Conservation (phyloP, 2,329 filamentous ascomycete genomes). For the Alternaria postmessia region DNA sequence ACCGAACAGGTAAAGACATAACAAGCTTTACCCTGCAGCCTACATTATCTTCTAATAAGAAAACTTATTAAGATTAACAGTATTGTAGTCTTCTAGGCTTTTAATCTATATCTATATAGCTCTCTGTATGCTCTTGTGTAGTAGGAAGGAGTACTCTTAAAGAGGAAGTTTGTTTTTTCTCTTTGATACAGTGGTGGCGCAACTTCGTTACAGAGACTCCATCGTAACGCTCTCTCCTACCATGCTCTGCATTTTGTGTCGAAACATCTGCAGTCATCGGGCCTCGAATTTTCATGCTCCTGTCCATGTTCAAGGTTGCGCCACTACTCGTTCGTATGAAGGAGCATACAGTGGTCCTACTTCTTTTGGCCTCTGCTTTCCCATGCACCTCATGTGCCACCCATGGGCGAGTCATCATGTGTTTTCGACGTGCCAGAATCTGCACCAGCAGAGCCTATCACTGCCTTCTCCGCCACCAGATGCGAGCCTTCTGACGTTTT, state of each 20-base stretch:
- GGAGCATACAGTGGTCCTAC: not conserved
- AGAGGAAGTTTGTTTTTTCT: no score
- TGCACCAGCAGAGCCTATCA: not conserved
- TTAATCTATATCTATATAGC: no score
- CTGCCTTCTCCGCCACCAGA: slow-evolving; percentile 18
- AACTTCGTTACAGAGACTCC: not conserved
- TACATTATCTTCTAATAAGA: no score
- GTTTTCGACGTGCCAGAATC: not conserved
- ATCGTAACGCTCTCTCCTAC: not conserved
- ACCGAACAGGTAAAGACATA: no score
- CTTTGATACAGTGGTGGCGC: not conserved
- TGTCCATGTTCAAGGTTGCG: not conserved
- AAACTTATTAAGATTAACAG: no score
- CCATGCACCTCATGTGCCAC: slow-evolving; percentile 17
- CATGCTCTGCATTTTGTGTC: not conserved
- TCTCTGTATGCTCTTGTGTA: no score
- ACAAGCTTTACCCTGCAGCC: no score
- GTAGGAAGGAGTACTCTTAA: no score
- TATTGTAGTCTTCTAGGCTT: no score
- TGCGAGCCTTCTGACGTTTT: slow-evolving; percentile 25
- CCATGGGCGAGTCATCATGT: slow-evolving; percentile 20
- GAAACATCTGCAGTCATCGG: not conserved
- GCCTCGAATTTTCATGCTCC: not conserved
- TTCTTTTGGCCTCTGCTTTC: not conserved
- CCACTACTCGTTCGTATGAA: not conserved